Conservation (phyloP, 352 stramenopile species). For the Globisporangium abappressorium region DNA sequence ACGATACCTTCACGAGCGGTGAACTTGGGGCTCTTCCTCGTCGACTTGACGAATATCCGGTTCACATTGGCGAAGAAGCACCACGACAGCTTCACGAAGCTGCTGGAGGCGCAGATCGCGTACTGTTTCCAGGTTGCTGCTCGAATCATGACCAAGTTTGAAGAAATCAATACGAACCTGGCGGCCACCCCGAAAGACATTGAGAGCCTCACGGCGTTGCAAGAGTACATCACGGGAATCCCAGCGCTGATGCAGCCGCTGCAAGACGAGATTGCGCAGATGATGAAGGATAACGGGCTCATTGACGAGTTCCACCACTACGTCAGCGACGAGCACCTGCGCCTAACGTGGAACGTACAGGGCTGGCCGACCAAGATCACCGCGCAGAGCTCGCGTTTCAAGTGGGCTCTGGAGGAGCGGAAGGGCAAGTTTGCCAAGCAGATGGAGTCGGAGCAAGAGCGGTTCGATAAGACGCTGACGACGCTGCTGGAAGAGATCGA, state of each 20-base stretch:
- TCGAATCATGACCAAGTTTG: conserved; percentile 78
- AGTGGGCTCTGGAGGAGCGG: conserved; percentile 70
- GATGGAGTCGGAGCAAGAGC: conserved; percentile 93
- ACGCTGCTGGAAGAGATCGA: conserved; percentile 87
- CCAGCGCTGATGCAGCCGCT: conserved; percentile 67
- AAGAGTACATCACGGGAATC: conserved; percentile 85
- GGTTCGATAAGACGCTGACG: conserved; percentile 87
- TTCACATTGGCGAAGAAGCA: conserved; percentile 77
- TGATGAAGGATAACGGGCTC: conserved; percentile 75
- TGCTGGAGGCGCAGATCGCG: conserved; percentile 65
- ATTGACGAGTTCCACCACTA: conserved; percentile 85
- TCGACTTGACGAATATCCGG: conserved; percentile 80
- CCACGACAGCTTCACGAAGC: conserved; percentile 62
- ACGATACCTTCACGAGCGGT: conserved; percentile 60
- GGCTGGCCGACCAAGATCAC: conserved; percentile 89
- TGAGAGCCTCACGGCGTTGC: conserved; percentile 84
- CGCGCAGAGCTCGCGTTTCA: conserved; percentile 75
- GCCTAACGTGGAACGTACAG: conserved; percentile 87
- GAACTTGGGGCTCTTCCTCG: conserved; percentile 74
- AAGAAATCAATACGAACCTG: conserved; percentile 84
- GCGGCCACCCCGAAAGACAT: conserved; percentile 87
- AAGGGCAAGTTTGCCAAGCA: conserved; percentile 89
- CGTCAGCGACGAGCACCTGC: conserved; percentile 83
- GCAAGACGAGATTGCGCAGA: conserved; percentile 76
- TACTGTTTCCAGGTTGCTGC: conserved; percentile 69